phyloP scores from a whole-genome alignment of 2,329 filamentous ascomycete species.

The Drechslerella dactyloides region DNA sequence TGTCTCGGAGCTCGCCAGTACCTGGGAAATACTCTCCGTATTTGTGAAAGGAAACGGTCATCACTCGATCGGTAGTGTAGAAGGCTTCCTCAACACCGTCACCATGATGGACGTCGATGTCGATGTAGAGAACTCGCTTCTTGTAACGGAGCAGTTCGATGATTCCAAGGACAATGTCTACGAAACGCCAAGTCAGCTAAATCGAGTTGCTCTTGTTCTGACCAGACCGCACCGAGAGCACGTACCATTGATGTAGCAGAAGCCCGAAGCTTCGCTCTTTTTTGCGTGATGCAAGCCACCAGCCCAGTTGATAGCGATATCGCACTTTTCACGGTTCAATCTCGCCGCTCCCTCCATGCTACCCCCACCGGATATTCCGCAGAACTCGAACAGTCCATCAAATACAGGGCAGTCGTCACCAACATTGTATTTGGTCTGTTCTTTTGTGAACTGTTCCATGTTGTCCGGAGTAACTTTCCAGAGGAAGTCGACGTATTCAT shows the following conservation, averaged over 20 bases:
- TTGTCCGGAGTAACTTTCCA: constrained; percentile 75
- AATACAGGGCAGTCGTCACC: constrained; percentile 71
- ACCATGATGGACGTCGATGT: constrained; percentile 90
- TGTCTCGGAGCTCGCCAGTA: constrained; percentile 84
- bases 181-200: constrained; percentile 58
- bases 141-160: constrained; percentile 82
- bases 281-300: constrained; percentile 96
- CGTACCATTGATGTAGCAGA: constrained; percentile 96
- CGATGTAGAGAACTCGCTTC: constrained; percentile 88
- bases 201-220: constrained; percentile 60
- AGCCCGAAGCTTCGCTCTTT: constrained; percentile 88
- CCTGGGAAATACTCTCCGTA: constrained; percentile 88
- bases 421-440: constrained; percentile 73
- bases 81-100: constrained; percentile 92
- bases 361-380: constrained; percentile 72
- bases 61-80: constrained; percentile 84
- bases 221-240: constrained; percentile 51
- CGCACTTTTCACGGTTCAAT: constrained; percentile 71
- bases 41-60: constrained; percentile 96
- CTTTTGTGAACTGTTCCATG: constrained; percentile 72
- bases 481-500: constrained; percentile 75
- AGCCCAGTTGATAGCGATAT: constrained; percentile 96
- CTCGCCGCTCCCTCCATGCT: constrained; percentile 75
- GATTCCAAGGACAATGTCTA: constrained; percentile 93
- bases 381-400: constrained; percentile 74